phyloP scores from a whole-genome alignment of 139 green algal genomes.

The Chlorella sorokiniana region DNA sequence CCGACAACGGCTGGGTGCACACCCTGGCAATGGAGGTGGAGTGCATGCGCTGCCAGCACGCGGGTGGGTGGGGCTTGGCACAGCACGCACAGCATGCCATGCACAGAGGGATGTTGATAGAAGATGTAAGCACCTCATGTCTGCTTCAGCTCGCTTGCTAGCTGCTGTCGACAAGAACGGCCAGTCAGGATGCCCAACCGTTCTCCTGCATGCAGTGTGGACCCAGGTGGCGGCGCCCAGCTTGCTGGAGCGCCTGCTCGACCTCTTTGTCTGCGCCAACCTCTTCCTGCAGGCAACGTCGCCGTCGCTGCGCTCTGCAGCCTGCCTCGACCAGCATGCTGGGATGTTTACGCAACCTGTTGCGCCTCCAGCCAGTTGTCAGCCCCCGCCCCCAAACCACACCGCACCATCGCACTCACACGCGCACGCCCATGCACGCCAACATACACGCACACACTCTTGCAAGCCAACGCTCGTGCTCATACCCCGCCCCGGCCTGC shows the following conservation, averaged over 20 bases:
- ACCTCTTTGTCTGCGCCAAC: neutral
- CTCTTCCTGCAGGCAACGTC: neutral
- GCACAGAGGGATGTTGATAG: neutral
- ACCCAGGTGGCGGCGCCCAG: neutral
- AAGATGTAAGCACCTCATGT: neutral
- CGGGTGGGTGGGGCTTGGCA: neutral
- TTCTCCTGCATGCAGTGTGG: neutral
- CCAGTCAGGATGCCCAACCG: neutral
- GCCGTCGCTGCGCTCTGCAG: neutral
- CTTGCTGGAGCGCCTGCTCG: neutral
- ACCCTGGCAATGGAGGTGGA: slow-evolving; percentile 4
- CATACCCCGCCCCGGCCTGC: neutral
- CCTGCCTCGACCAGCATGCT: neutral
- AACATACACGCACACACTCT: too few relatives aligned
- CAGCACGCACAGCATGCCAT: neutral
- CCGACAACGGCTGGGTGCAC: slow-evolving; percentile 13
- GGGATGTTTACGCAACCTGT: neutral
- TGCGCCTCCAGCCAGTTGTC: neutral
- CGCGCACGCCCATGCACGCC: too few relatives aligned
- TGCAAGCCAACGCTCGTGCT: too few relatives aligned
- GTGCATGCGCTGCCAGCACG: slow-evolving; percentile 11
- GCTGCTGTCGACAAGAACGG: neutral
- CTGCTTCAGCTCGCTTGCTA: neutral
- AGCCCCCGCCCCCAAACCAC: neutral
- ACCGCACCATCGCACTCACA: too few relatives aligned